Percentiles rank a stretch among this genome's conserved stretches.
phyloP scores from a whole-genome alignment of 495 filamentous ascomycete genomes.

The Xylaria venustula region DNA sequence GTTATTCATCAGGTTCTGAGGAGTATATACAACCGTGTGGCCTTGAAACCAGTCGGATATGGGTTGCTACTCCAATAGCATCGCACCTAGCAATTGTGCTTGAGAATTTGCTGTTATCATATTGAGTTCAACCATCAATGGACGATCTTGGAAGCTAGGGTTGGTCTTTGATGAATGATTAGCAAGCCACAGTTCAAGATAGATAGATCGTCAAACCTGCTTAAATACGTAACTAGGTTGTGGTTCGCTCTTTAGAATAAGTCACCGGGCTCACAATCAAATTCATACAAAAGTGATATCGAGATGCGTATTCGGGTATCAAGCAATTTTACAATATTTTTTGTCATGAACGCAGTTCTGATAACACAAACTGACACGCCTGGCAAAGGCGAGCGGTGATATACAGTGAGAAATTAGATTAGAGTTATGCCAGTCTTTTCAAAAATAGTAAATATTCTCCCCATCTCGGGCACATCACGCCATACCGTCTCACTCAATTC shows the following conservation, averaged over 20 bases:
- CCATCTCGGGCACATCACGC: background rate
- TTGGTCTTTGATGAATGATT: no score
- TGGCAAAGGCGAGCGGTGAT: constrained; percentile 11
- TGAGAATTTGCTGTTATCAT: background rate
- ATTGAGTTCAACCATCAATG: no score
- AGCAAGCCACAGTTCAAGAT: no score
- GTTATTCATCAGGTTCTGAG: background rate
- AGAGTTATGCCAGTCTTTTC: background rate
- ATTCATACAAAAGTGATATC: background rate
- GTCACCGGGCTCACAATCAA: background rate
- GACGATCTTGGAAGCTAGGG: no score
- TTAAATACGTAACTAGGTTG: no score
- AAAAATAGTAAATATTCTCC: background rate
- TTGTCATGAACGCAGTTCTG: constrained; percentile 5
- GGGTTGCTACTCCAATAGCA: background rate
- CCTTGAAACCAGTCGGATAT: background rate
- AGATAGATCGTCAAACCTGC: no score
- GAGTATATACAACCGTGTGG: background rate
- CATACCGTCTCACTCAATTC: background rate
- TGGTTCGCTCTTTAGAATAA: background rate
- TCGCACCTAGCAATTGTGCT: background rate
- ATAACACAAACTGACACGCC: background rate
- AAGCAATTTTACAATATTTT: background rate
- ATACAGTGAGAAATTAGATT: constrained; percentile 19
- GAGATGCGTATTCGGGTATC: background rate